Evolutionary conservation across 768 basidiomycete genomes (phyloP).

Genomic region (Lentinula edodes): DNA sequence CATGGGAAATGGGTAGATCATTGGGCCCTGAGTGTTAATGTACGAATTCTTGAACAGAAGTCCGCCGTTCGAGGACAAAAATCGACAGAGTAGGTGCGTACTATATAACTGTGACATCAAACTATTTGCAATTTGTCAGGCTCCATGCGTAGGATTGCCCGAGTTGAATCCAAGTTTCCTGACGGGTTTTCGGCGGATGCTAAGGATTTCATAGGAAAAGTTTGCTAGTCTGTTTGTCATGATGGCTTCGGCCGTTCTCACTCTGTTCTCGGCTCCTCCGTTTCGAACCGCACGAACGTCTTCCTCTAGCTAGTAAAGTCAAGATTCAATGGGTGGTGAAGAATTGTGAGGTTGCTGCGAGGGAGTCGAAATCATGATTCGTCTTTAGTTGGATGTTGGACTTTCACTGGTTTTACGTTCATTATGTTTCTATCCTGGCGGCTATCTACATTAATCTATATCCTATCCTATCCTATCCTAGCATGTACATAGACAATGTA

Average conservation of each 20-base stretch:
- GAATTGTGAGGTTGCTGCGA: background rate
- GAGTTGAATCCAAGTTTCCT: constrained; percentile 48
- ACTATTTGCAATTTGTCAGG: constrained; percentile 26
- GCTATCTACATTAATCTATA: too few species aligned
- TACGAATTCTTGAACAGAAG: constrained; percentile 61
- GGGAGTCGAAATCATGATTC: too few species aligned
- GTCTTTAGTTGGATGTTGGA: too few species aligned
- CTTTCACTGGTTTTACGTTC: background rate
- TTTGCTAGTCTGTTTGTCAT: background rate
- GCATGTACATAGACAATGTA: too few species aligned
- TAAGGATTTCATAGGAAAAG: constrained; percentile 37
- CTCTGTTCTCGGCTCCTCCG: background rate
- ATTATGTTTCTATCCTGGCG: background rate
- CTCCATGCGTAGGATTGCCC: constrained; percentile 63
- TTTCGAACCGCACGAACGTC: background rate
- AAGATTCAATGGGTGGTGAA: background rate
- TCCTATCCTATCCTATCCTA: too few species aligned
- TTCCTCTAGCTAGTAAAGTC: background rate
- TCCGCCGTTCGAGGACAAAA: constrained; percentile 71
- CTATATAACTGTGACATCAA: background rate
- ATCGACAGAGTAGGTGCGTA: constrained; percentile 38
- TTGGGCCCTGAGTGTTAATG: background rate
- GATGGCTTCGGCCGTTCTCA: background rate
- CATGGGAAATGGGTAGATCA: constrained; percentile 17
- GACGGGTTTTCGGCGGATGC: constrained; percentile 36